These are phyloP conservation scores for Golubevia sp. DNA, from an alignment of 1,284 basidiomycete genomes.

Conservation along the genomic window DNA sequence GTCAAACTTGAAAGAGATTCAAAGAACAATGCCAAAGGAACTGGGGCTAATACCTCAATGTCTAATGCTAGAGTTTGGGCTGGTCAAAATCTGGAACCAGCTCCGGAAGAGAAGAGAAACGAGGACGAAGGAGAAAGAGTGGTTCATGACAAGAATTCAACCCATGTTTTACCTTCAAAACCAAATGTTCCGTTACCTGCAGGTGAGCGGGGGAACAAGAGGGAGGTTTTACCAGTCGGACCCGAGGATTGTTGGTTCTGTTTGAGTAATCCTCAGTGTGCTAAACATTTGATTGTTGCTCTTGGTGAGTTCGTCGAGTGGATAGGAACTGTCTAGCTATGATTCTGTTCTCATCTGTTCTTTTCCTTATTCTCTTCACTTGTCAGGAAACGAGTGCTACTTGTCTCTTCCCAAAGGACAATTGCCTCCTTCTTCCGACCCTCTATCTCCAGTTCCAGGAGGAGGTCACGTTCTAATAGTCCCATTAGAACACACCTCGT, in stretches of 20 bases:
- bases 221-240: constrained; percentile 31
- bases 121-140: too few species aligned
- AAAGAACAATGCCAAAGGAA: too few species aligned
- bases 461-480: constrained; percentile 50
- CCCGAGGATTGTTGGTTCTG: constrained; percentile 60
- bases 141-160: neutral
- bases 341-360: too few species aligned
- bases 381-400: constrained; percentile 25
- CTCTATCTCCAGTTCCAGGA: constrained; percentile 25
- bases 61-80: neutral
- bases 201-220: neutral
- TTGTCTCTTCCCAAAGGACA: constrained; percentile 50
- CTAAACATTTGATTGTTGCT: constrained; percentile 45
- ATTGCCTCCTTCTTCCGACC: constrained; percentile 16
- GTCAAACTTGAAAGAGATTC: too few species aligned
- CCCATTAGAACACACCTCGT: constrained; percentile 32
- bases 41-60: neutral
- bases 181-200: neutral
- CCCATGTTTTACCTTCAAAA: constrained; percentile 3
- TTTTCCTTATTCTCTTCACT: too few species aligned
- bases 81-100: too few species aligned
- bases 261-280: constrained; percentile 43
- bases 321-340: too few species aligned
- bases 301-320: constrained; percentile 15
- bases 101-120: too few species aligned